Conservation (phyloP, 805 yeast species). For the Candida sithepensis region DNA sequence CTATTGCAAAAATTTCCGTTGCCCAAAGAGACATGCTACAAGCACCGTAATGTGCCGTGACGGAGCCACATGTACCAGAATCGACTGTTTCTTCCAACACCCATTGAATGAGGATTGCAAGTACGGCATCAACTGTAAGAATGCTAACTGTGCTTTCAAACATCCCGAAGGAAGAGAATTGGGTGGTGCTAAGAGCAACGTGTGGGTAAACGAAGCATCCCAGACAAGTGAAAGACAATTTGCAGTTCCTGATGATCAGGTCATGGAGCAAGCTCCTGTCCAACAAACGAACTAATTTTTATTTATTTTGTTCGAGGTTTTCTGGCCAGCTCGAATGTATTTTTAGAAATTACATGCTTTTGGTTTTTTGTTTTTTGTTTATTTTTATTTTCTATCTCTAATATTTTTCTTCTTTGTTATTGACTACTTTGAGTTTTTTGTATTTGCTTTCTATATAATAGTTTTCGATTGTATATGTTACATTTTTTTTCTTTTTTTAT, state of each 20-base stretch:
- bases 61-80: conserved; percentile 72
- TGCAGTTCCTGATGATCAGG: conserved; percentile 74
- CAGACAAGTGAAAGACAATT: conserved; percentile 61
- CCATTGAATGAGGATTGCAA: conserved; percentile 79
- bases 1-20: conserved; percentile 70
- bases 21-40: conserved; percentile 83
- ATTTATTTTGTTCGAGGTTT: neutral
- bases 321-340: neutral
- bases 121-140: conserved; percentile 72
- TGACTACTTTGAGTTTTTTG: neutral
- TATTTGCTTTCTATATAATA: neutral
- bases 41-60: conserved; percentile 74
- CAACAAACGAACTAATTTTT: conserved; percentile 31
- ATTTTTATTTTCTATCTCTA: conserved; percentile 1
- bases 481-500: neutral
- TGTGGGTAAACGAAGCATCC: conserved; percentile 27
- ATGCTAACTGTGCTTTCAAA: conserved; percentile 63
- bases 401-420: neutral
- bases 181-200: conserved; percentile 26
- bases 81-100: conserved; percentile 80
- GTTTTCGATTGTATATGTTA: neutral
- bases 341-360: conserved; percentile 1
- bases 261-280: conserved; percentile 61
- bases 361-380: neutral
- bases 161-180: conserved; percentile 78